Evolutionary conservation across 768 basidiomycete genomes (phyloP), one percentile per base, ranked within the genome.

Genomic region (Suillus americanus): DNA sequence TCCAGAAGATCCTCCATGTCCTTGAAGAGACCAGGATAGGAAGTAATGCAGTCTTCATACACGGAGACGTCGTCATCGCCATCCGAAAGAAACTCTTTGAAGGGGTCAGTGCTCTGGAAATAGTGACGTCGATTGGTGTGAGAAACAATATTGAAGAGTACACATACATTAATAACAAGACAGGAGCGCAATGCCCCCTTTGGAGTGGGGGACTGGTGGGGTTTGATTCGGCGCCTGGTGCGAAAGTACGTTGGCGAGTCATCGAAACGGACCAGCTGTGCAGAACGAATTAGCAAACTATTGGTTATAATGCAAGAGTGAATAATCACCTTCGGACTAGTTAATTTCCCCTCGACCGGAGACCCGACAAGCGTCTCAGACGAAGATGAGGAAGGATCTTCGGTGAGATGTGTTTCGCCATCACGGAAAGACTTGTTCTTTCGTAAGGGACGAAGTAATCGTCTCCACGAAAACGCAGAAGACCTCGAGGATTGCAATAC

Each of bases 41-140:
- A 65, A 8, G 70, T 69, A 13, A 71, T 63, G 62, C 72, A 75
- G 14, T 75, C 74, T 60, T 77, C 74, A 41, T 75, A 75, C 18
- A 74, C 51, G 13, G 75, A 75, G 9, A 10, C 38, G 16, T 56
- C 51, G 46, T 75, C 74, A 46, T 57, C 30, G 54, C 67, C 66
- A 20, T 65, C 53, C 18, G 68, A 46, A 12, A 55, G 20, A 14
- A 33, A 13, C 6, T 60, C 38, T 35, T 20, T 33, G 37, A 20
- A 50, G 5, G 59, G 40, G 25, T 67, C 60, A 38, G 60, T 64
- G 25, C 33, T 65, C 74, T 77, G 48, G 18, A 41, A 25, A 28
- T n/a, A n/a, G 35, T 16, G n/a, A n/a, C 33, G 43, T 74, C 20
- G 59, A 60, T 59, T 45, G 16, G 18, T 7, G 56, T 14, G 23